These are phyloP conservation scores for Colletotrichum graminicola DNA, from an alignment of 2,329 filamentous ascomycete species.

Conservation along the genomic window DNA sequence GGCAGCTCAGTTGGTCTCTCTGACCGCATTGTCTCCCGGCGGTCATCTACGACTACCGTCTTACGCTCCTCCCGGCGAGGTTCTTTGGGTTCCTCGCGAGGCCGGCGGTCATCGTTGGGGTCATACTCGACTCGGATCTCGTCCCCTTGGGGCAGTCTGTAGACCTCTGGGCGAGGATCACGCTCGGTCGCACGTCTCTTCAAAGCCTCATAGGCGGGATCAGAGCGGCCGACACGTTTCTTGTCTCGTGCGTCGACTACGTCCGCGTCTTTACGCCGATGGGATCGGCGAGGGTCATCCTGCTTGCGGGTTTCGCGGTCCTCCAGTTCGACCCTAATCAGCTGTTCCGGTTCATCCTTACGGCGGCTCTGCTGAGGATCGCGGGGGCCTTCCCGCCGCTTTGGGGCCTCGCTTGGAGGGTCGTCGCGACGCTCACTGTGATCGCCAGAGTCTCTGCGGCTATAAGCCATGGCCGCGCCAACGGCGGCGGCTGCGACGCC, in stretches of 20 bases:
- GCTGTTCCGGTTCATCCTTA: slow-evolving; percentile 45
- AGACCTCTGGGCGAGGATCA: slow-evolving; percentile 33
- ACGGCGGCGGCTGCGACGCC: slow-evolving; percentile 63
- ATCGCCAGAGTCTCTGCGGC: slow-evolving; percentile 48
- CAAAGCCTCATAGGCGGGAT: slow-evolving; percentile 45
- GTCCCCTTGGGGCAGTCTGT: slow-evolving; percentile 38
- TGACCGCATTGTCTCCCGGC: slow-evolving; percentile 46
- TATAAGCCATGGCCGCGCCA: slow-evolving; percentile 59
- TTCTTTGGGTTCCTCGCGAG: slow-evolving; percentile 44
- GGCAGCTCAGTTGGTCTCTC: slow-evolving; percentile 44
- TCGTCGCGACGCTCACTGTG: slow-evolving; percentile 46
- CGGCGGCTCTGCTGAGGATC: slow-evolving; percentile 47
- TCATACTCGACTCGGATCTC: slow-evolving; percentile 42
- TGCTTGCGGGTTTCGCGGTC: slow-evolving; percentile 51
- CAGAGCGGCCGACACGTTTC: slow-evolving; percentile 47
- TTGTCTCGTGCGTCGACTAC: slow-evolving; percentile 44
- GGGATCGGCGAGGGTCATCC: slow-evolving; percentile 44
- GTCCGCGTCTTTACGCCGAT: slow-evolving; percentile 41
- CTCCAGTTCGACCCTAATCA: slow-evolving; percentile 38
- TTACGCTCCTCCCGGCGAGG: slow-evolving; percentile 44
- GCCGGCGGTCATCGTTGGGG: slow-evolving; percentile 32
- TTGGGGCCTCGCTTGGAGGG: slow-evolving; percentile 19
- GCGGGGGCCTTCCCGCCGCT: slow-evolving; percentile 37
- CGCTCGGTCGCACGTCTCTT: slow-evolving; percentile 9
- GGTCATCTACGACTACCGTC: slow-evolving; percentile 34